A percentile compares a stretch with the other conserved stretches of the same genome.
Evolutionary conservation across 768 basidiomycete species (phyloP).

Genomic region (Podaxis carcinomalis): DNA sequence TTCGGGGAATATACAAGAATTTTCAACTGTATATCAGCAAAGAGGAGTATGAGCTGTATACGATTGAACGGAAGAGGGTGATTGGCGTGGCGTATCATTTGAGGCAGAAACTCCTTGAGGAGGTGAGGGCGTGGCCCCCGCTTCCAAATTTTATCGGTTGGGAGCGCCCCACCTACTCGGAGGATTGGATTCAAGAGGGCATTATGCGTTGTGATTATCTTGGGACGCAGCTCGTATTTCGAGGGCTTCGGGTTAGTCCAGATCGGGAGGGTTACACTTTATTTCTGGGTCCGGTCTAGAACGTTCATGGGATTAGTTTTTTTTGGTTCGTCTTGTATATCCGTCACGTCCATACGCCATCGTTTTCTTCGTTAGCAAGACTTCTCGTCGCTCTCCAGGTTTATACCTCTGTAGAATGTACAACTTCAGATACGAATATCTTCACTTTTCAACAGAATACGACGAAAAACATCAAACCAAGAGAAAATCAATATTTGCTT

Average conservation of each 20-base stretch:
- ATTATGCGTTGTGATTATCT: constrained; percentile 7
- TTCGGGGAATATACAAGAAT: background rate
- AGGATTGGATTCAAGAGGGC: constrained; percentile 4
- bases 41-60: background rate
- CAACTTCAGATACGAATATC: background rate
- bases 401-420: background rate
- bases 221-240: constrained; percentile 2
- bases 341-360: background rate
- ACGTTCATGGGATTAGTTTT: background rate
- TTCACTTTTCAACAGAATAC: background rate
- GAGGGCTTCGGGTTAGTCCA: background rate
- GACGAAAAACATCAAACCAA: background rate
- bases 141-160: background rate
- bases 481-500: background rate
- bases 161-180: background rate
- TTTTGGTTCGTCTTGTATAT: background rate
- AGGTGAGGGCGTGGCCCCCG: background rate
- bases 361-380: background rate
- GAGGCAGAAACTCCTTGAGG: background rate
- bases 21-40: background rate
- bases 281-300: background rate
- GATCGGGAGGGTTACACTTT: constrained; percentile 3
- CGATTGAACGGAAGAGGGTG: background rate
- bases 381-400: too few species aligned
- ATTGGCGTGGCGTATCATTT: constrained; percentile 4